Base-by-base conservation (phyloP, 176 grass and related monocot genomes). In the Themeda triandra region DNA sequence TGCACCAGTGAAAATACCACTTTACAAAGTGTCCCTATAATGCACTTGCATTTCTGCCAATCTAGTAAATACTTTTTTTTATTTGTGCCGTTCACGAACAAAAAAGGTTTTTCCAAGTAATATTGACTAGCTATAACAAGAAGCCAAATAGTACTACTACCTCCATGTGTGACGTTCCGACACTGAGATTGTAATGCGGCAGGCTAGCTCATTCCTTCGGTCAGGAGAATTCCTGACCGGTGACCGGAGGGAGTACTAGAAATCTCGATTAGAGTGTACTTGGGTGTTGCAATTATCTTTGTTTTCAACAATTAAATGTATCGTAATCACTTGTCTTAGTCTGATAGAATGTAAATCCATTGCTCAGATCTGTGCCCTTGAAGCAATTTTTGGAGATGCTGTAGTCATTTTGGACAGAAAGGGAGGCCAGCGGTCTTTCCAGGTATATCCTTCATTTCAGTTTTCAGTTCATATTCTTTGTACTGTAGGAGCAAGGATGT, bases 381-480 rank as follows among this genome's bases (percentile, higher is more conserved):
- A 94, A 70, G 92, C 92, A 87, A 97, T 97, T 83, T 97, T 94
- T 60, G 92, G 89, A 71, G 90, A 94, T 64, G 85, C 79, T 76
- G 75, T 89, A 81, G 71, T 81, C 25, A 78, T 88, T 83, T 82
- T 87, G 24, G 13, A 89, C 80, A 92, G 71, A 65, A 88, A 92
- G 78, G 77, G 71, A 75, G 90, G 84, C 30, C 86, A 89, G 66
- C 66, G 90, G 27, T 91, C 80, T 73, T 94, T 97, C 78, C 88
- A 94, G 95, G 92, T 97, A 74, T 63, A 67, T 67, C 71, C 48
- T 66, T 80, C 60, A 39, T 21, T 67, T 83, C 29, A 40, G 76
- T 79, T 79, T 74, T 83, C 5, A 21, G 46, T 3, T 33, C 68
- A 83, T 46, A 73, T 66, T 39, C 41, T 78, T 78, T 83, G 18